Base-by-base conservation (phyloP, 805 yeast species). In the Spathaspora boniae region DNA sequence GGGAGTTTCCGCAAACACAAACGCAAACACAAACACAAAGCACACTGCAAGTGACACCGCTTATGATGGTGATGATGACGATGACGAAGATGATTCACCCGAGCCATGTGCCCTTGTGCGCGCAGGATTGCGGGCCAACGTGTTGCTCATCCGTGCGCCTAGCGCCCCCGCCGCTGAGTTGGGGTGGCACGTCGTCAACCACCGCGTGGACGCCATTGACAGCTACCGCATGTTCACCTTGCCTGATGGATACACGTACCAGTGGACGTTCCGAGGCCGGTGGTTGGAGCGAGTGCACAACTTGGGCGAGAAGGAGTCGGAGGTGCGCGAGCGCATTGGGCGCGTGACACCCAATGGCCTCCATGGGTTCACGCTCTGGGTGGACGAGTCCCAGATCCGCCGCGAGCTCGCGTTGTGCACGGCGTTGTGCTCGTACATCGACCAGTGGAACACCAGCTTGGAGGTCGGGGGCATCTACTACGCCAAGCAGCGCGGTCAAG, bases 401-500 rank as follows among this genome's bases (percentile, higher is more conserved):
- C 58, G 72, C 31, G 83, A 77, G 43, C 46, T 79, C 58, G 85
- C 82, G 1, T 51, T 79, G 14, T 58, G 78, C 11, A 70, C 80
- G 6, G 84, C 83, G 4, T 56, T 80, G 40, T 73, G 78, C 40
- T 75, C 82, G 28, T 73, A 62, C 49, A 70, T 80, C 38, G 86
- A 80, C 48, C 84, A 78, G 40, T 80, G 86, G 86, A 79, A 76
- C 48, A 78, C 84, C 16, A 62, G 64, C 41, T 54, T 72, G 25
- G 74, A 72, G 16, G 74, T 77, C 25, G 85, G 85, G n/a, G 85
- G 85, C 24, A 76, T 80, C 34, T 78, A 78, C 53, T 69, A 66
- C 42, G 74, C 80, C 9, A 65, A 72, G 53, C 73, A 74, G 50
- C 68, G 66, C 24, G 33, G 42, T 8, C 74, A 72, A 45, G 65